Evolutionary conservation across 257 asterid species (phyloP).

Genomic region (Echites panduratus): DNA sequence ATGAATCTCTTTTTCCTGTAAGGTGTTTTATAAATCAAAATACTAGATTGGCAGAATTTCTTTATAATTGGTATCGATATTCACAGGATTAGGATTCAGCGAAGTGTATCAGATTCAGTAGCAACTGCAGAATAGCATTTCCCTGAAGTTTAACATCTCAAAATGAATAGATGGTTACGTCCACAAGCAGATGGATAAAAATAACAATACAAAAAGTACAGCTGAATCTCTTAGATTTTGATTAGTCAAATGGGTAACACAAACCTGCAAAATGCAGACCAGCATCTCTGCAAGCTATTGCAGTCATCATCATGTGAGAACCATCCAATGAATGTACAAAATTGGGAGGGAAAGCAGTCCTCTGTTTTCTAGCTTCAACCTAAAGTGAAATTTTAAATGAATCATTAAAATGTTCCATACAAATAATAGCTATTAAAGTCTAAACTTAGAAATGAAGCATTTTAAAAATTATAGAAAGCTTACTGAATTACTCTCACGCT

Average conservation of each 20-base stretch:
- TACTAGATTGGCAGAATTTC: too few species aligned
- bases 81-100: not conserved
- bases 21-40: too few species aligned
- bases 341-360: slow-evolving; percentile 96
- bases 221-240: not conserved
- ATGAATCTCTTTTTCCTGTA: too few species aligned
- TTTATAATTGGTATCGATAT: too few species aligned
- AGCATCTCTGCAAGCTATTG: slow-evolving; percentile 86
- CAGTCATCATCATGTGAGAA: slow-evolving; percentile 99
- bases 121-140: not conserved
- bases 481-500: slow-evolving; percentile 70
- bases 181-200: not conserved
- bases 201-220: not conserved
- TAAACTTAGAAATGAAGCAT: not conserved
- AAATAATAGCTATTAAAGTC: not conserved
- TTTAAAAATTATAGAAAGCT: slow-evolving; percentile 20
- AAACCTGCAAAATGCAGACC: slow-evolving; percentile 86
- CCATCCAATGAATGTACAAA: slow-evolving; percentile 95
- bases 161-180: not conserved
- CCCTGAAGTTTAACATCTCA: not conserved
- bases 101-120: not conserved
- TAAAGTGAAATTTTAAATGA: slow-evolving; percentile 22
- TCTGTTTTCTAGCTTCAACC: slow-evolving; percentile 85
- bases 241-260: slow-evolving; percentile 3
- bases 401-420: not conserved